phyloP scores from a whole-genome alignment of 306 rosid genomes.

The Acacia melanoxylon region DNA sequence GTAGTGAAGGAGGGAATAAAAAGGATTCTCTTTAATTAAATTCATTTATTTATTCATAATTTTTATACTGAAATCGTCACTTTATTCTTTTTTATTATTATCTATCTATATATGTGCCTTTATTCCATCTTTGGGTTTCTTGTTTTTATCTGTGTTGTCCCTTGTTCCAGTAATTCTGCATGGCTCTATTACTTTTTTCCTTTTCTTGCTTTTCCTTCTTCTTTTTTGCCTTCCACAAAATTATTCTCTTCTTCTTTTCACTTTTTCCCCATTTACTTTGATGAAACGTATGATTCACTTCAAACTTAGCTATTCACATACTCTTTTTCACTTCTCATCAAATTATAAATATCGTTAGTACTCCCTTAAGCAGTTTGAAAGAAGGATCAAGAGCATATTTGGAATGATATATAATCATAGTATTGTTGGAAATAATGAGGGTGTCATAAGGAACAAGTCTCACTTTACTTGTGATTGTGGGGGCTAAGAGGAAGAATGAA shows the following conservation, averaged over 20 bases:
- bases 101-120: slow-evolving; percentile 52
- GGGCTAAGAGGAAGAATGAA: too few relatives aligned
- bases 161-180: slow-evolving; percentile 55
- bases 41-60: background rate
- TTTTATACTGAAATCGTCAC: slow-evolving; percentile 32
- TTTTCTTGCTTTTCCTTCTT: slow-evolving; percentile 41
- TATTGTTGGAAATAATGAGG: too few relatives aligned
- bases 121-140: slow-evolving; percentile 55
- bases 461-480: too few relatives aligned
- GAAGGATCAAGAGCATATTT: background rate
- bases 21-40: slow-evolving; percentile 36
- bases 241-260: slow-evolving; percentile 37
- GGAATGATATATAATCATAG: background rate
- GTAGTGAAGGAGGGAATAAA: slow-evolving; percentile 28
- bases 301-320: background rate
- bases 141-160: slow-evolving; percentile 63
- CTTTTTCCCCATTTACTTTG: slow-evolving; percentile 31
- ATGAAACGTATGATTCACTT: slow-evolving; percentile 10
- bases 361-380: background rate
- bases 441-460: too few relatives aligned
- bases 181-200: slow-evolving; percentile 35
- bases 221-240: slow-evolving; percentile 36
- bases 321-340: background rate
- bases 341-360: background rate
- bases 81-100: slow-evolving; percentile 59